Evolutionary conservation across 805 yeast genomes (phyloP).

Genomic region (Starmerella apis): DNA sequence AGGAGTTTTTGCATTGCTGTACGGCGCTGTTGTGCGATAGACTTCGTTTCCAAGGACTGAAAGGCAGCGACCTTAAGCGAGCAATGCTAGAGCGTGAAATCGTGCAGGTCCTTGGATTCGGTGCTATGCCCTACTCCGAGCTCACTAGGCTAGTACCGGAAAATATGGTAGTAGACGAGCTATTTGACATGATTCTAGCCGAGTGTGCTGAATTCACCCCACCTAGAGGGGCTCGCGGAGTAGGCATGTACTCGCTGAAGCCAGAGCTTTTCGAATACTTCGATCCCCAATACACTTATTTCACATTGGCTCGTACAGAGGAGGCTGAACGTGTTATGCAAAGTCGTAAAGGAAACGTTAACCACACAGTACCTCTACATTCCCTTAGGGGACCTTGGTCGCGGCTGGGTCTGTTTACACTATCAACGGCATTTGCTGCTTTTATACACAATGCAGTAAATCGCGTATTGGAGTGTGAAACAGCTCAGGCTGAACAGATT

Average conservation of each 20-base stretch:
- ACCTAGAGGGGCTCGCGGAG: slow-evolving; percentile 48
- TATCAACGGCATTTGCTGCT: slow-evolving; percentile 26
- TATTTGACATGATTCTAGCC: slow-evolving; percentile 53
- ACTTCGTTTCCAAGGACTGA: slow-evolving; percentile 42
- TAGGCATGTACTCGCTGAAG: slow-evolving; percentile 60
- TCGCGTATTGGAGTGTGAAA: slow-evolving; percentile 17
- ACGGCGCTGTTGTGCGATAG: slow-evolving; percentile 62
- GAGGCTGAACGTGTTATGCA: slow-evolving; percentile 52
- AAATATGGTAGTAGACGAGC: slow-evolving; percentile 57
- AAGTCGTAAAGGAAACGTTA: slow-evolving; percentile 46
- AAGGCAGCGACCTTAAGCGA: slow-evolving; percentile 41
- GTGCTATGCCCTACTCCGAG: slow-evolving; percentile 60
- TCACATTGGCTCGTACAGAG: slow-evolving; percentile 65
- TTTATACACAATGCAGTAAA: slow-evolving; percentile 20
- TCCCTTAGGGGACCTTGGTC: slow-evolving; percentile 30
- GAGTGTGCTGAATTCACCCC: slow-evolving; percentile 52
- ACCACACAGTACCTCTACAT: slow-evolving; percentile 44
- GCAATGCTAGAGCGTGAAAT: slow-evolving; percentile 54
- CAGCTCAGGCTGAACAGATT: slow-evolving; percentile 43
- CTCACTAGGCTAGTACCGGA: slow-evolving; percentile 64
- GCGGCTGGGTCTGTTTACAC: slow-evolving; percentile 27
- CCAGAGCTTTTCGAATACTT: slow-evolving; percentile 43
- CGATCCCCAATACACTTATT: slow-evolving; percentile 77
- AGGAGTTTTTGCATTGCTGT: slow-evolving; percentile 63
- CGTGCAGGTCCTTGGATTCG: slow-evolving; percentile 73